Conservation (phyloP, 805 yeast species). For the Wickerhamiella azymoides region DNA sequence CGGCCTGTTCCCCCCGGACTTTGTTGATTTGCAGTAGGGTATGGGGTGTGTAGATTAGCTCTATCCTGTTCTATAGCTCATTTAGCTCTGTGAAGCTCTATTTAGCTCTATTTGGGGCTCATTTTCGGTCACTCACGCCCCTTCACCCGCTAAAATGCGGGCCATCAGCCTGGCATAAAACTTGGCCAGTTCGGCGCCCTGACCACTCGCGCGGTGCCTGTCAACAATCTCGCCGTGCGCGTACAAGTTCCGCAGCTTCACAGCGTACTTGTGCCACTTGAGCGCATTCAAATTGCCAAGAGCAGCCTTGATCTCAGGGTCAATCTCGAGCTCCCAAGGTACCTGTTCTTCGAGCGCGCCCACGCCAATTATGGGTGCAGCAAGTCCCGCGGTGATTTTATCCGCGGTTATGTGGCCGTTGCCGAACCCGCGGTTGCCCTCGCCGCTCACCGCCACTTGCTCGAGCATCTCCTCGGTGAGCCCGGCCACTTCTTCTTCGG, state of each 20-base stretch:
- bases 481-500: constrained; percentile 5
- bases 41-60: no score
- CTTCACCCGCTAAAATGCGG: no score
- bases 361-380: background rate
- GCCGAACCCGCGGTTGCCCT: background rate
- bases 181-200: constrained; percentile 20
- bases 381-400: background rate
- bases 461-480: constrained; percentile 14
- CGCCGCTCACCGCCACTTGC: constrained; percentile 7
- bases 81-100: background rate
- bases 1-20: constrained; percentile 86
- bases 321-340: constrained; percentile 22
- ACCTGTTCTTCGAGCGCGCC: constrained; percentile 13
- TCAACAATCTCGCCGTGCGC: constrained; percentile 83
- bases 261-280: constrained; percentile 67
- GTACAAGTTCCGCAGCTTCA: constrained; percentile 55
- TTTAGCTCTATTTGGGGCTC: background rate
- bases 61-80: no score
- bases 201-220: constrained; percentile 27
- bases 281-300: constrained; percentile 44
- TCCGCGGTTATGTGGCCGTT: background rate
- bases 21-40: constrained; percentile 33
- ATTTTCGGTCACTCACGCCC: no score
- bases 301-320: constrained; percentile 29
- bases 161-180: constrained; percentile 14